phyloP scores from a whole-genome alignment of 495 filamentous ascomycete species.

The Lasiosphaeria miniovina region DNA sequence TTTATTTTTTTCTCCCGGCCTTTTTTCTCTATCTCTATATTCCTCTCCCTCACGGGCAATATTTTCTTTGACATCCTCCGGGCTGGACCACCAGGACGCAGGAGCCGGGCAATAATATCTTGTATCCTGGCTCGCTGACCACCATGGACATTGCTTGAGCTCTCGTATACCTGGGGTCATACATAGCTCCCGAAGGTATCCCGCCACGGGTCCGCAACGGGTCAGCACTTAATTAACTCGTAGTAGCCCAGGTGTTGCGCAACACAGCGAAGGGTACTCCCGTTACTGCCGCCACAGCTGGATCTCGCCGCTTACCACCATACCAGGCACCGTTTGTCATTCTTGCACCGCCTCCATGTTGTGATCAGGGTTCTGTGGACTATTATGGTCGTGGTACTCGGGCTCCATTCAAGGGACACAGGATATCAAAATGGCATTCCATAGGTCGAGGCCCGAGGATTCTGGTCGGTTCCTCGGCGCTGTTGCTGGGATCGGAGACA shows the following conservation, averaged over 20 bases:
- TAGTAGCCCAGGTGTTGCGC: conserved; percentile 14
- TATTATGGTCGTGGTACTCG: conserved; percentile 27
- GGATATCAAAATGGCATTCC: conserved; percentile 29
- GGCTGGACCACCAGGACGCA: conserved; percentile 16
- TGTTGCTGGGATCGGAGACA: conserved; percentile 15
- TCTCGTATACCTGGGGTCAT: not conserved
- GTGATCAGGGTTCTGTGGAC: conserved; percentile 13
- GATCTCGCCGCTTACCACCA: conserved; percentile 22
- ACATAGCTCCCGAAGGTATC: conserved; percentile 14
- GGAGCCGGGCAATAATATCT: conserved; percentile 5
- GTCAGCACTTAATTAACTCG: conserved; percentile 18
- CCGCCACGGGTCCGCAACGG: conserved; percentile 20
- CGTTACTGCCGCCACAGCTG: conserved; percentile 17
- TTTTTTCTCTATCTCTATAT: conserved; percentile 5
- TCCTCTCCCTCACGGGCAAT: not conserved
- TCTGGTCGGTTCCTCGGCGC: conserved; percentile 19
- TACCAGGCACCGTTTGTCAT: conserved; percentile 8
- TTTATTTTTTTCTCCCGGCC: conserved; percentile 13
- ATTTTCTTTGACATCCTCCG: not conserved
- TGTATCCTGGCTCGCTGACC: not conserved
- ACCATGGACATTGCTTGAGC: conserved; percentile 15
- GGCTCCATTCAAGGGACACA: conserved; percentile 19
- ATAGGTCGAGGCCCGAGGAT: conserved; percentile 21
- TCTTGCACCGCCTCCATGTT: conserved; percentile 15
- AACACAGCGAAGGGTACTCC: conserved; percentile 22